Evolutionary conservation across 495 filamentous ascomycete genomes (phyloP), one percentile per base, ranked within the genome.

Genomic region (Lasiosphaeris hirsuta): DNA sequence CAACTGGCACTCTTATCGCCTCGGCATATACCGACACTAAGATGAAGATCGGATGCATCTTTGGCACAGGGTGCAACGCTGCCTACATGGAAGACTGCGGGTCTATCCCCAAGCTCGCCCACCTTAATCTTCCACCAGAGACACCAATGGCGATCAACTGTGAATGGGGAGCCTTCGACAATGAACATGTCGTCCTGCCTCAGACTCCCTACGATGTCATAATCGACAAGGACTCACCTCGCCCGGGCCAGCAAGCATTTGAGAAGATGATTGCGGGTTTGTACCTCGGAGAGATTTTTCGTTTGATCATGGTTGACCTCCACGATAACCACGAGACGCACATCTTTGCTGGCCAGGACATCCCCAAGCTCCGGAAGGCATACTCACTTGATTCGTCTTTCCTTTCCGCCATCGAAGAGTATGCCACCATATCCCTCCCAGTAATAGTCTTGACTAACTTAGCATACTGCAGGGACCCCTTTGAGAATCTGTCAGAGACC

Each of bases 241-340:
- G 93, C 11, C 93, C 93, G 8, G 93, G 92, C 59, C 93, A 97
- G 74, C 93, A 97, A 75, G 83, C 90, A 10, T 97, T 96, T 68
- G 93, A 97, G 77, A 97, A 97, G 79, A 97, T 96, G 88, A 91
- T 96, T 66, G 92, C 93, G 0, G 93, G 93, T 53, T 82, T 97
- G 17, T 97, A 97, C 69, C 84, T 97, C 10, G 93, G 93, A 61
- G 93, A 97, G 72, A 85, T 97, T 67, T 95, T 96, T 83, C 90
- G 93, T 43, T 81, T 96, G 55, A 88, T 93, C 55, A 77, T 96
- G 54, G 74, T 96, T 8, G 92, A 96, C 69, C 77, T 97, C 33
- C 81, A 95, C 69, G 84, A 90, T 58, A 89, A 86, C 61, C 82
- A 81, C 51, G 83, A 88, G 35, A 81, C 85, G 64, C 78, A 87